Percentiles rank a stretch among this genome's conserved stretches.
These are phyloP conservation scores for Diutina ranongensis DNA, from an alignment of 1,139 yeast genomes.

Conservation along the genomic window DNA sequence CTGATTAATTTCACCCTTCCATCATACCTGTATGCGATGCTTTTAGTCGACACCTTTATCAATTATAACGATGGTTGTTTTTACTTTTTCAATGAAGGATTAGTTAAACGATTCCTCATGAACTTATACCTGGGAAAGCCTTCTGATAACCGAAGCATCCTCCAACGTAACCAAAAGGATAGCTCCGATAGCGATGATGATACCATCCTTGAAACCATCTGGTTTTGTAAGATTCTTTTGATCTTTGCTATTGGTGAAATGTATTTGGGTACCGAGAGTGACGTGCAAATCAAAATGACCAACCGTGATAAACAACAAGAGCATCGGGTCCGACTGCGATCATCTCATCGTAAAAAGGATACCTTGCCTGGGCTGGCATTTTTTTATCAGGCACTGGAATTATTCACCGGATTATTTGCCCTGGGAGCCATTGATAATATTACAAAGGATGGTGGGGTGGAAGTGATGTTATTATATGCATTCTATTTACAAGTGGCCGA, in stretches of 20 bases:
- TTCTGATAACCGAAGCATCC: conserved; percentile 27
- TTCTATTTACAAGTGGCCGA: conserved; percentile 80
- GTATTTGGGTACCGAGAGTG: conserved; percentile 63
- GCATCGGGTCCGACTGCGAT: conserved; percentile 10
- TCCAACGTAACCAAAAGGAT: conserved; percentile 25
- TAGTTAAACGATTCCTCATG: conserved; percentile 54
- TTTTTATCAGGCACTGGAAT: conserved; percentile 64
- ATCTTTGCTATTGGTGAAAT: conserved; percentile 80
- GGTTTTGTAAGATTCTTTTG: conserved; percentile 68
- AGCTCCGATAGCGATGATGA: conserved; percentile 34
- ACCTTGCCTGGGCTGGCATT: conserved; percentile 69
- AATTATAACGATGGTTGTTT: conserved; percentile 79
- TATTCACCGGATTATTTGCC: conserved; percentile 65
- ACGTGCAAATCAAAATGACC: conserved; percentile 24
- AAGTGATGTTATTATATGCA: conserved; percentile 64
- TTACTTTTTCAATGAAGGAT: conserved; percentile 75
- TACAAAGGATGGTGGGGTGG: conserved; percentile 75
- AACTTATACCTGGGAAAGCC: conserved; percentile 43
- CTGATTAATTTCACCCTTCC: conserved; percentile 64
- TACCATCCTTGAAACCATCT: conserved; percentile 58
- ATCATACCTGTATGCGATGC: conserved; percentile 64
- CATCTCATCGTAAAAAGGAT: conserved; percentile 12
- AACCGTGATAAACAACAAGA: conserved; percentile 17
- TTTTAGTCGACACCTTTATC: conserved; percentile 63
- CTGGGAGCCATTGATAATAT: conserved; percentile 71